Evolutionary conservation across 805 yeast species (phyloP), one percentile per base, ranked within the genome.

Genomic region (Yarrowia deformans): DNA sequence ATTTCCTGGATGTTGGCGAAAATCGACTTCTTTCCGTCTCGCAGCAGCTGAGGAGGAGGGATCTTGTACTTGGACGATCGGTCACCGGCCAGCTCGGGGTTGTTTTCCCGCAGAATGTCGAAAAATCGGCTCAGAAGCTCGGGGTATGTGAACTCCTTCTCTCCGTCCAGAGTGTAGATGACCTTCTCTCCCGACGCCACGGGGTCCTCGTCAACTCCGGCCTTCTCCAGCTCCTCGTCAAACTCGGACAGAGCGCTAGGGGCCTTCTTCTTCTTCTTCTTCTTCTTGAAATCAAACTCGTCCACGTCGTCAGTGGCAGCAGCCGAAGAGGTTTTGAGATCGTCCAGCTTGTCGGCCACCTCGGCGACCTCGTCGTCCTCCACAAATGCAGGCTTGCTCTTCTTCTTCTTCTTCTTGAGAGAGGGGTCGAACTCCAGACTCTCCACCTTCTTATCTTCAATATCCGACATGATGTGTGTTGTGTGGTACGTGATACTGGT

Each of bases 71-170:
- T 93, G 50, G 97, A 94, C 39, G 91, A 84, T 81, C 97, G 88
- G 79, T 94, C 98, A 78, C 98, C 98, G 55, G 98, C 99, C 76
- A 95, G 86, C 80, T 95, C 99, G 71, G 99, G 99, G 83, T 95
- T 95, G 82, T 94, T 94, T 72, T 91, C 89, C 76, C 91, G 92
- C 77, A 95, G 85, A 71, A 94, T 89, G 68, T 82, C 81, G 83
- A 93, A 95, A 79, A 95, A 95, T 79, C 99, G 87, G 68, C 89
- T 85, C 76, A 95, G 85, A 72, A 95, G 85, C 60, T 84, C 85
- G 70, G 87, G 87, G 81, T 95, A 95, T 70, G 93, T 86, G 72
- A 90, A 82, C 64, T 89, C 94, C 54, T 83, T 84, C 74, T 82
- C 81, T 14, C 76, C 77, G 48, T 70, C 72, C 19, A 71, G 72